Percentiles rank a stretch among this genome's conserved stretches.
phyloP scores from a whole-genome alignment of 495 filamentous ascomycete genomes.

The Penicillium nucicola region DNA sequence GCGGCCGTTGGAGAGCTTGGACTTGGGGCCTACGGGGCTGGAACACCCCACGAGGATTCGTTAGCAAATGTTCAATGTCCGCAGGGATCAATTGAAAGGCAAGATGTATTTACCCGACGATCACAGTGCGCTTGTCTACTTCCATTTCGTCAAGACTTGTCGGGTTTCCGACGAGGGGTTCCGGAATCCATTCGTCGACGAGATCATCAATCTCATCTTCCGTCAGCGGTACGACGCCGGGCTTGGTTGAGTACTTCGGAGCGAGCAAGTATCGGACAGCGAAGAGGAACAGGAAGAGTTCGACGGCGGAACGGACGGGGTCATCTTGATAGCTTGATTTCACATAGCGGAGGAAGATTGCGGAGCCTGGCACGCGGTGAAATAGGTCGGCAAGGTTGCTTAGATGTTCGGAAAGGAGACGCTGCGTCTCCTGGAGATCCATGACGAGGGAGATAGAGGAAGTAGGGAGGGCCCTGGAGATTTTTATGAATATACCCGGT shows the following conservation, averaged over 20 bases:
- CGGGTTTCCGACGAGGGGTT: constrained; percentile 75
- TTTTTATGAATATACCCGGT: too few species aligned
- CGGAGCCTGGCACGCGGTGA: constrained; percentile 86
- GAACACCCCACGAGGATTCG: neutral
- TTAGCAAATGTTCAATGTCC: constrained; percentile 14
- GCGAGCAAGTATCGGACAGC: constrained; percentile 89
- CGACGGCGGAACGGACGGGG: constrained; percentile 86
- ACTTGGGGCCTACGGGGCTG: constrained; percentile 86
- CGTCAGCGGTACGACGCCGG: constrained; percentile 79
- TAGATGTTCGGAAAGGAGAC: constrained; percentile 62
- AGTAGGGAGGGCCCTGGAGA: too few species aligned
- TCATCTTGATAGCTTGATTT: constrained; percentile 97
- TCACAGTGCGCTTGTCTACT: constrained; percentile 78
- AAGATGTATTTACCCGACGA: constrained; percentile 66
- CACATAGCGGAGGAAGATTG: constrained; percentile 92
- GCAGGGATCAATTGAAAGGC: neutral
- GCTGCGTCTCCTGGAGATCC: constrained; percentile 80
- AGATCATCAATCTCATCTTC: constrained; percentile 98
- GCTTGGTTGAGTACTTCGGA: constrained; percentile 86
- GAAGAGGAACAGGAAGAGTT: constrained; percentile 93
- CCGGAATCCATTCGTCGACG: constrained; percentile 94
- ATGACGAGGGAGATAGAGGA: constrained; percentile 47
- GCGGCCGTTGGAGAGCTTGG: constrained; percentile 83
- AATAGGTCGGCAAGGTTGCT: constrained; percentile 68
- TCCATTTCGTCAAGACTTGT: constrained; percentile 75